Evolutionary conservation across 2,329 filamentous ascomycete species (phyloP), one percentile per base, ranked within the genome.

Genomic region (Fusarium miscanthi): DNA sequence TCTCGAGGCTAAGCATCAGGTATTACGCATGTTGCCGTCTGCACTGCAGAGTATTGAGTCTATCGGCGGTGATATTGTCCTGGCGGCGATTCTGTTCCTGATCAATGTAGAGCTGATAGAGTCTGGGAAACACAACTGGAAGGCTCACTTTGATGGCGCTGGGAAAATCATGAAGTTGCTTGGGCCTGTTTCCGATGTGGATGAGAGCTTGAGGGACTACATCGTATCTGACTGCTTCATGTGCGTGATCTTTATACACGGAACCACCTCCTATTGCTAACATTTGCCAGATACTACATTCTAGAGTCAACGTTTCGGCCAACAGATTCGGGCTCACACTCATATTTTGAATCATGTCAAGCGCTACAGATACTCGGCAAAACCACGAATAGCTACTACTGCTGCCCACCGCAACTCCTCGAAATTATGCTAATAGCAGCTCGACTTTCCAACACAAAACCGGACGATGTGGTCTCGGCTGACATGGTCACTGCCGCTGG

Each of bases 91-190:
- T 6, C 78, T 86, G 23, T 86, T 87, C 75, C 84, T 87, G 71
- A 80, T 87, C 78, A 85, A 87, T 67, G 80, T 87, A 54, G 84
- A 87, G 77, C 78, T 87, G 52, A 85, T 87, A 56, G 85, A 87
- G 76, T 85, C 84, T 19, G 84, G 85, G 3, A 84, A 82, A 71
- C 81, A 85, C 41, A 83, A 82, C 17, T 87, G 85, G 85, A 83
- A 82, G 51, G 81, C 82, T 19, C 85, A 87, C 63, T 80, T 87
- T 27, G 81, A 86, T 56, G 85, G 84, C 5, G 85, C 85, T 5
- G 82, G 81, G 7, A 79, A 78, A 30, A 83, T 87, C 46, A 84
- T 86, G 79, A 79, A 80, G 25, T 75, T 83, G 16, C 74, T 86
- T 7, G 79, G 81, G 31, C 80, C 81, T 10, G 74, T 74, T 8